phyloP scores from a whole-genome alignment of 768 basidiomycete species.

The Rhodotorula diobovata region DNA sequence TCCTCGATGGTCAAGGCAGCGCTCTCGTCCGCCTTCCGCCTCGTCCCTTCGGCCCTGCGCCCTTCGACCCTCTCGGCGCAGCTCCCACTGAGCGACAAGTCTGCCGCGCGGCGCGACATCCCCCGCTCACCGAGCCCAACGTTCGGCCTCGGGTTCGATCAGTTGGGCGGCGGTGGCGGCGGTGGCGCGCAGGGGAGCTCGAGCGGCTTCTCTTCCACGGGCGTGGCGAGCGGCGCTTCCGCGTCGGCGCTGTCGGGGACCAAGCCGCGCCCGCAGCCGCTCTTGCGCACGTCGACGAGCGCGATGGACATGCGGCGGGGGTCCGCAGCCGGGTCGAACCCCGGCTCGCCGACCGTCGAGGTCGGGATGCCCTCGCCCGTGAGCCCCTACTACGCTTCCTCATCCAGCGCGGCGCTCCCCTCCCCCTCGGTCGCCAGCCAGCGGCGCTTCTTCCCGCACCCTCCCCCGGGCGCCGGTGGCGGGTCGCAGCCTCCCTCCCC shows the following conservation, averaged over 20 bases:
- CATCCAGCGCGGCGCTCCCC: too few species aligned
- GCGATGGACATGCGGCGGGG: background rate
- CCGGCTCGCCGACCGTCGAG: too few species aligned
- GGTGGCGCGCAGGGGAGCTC: background rate
- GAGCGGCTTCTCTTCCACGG: background rate
- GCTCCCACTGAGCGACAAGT: background rate
- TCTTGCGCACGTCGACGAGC: background rate
- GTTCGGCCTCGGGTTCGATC: too few species aligned
- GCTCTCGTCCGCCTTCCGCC: constrained; percentile 30
- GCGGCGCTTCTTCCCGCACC: too few species aligned
- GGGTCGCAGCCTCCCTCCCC: background rate
- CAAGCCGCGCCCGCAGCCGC: background rate
- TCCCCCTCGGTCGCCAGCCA: too few species aligned
- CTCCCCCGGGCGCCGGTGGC: background rate
- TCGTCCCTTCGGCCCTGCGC: constrained; percentile 23
- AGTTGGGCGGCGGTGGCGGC: background rate
- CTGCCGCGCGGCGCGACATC: background rate
- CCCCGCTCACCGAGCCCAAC: constrained; percentile 8
- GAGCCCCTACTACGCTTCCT: too few species aligned
- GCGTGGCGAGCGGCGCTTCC: background rate
- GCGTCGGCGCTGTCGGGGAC: background rate
- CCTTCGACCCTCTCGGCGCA: constrained; percentile 4
- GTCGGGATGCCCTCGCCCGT: too few species aligned
- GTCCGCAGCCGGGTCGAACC: too few species aligned
- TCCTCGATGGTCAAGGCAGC: constrained; percentile 31